Evolutionary conservation across 495 filamentous ascomycete genomes (phyloP).

Genomic region (Extremus antarcticus): DNA sequence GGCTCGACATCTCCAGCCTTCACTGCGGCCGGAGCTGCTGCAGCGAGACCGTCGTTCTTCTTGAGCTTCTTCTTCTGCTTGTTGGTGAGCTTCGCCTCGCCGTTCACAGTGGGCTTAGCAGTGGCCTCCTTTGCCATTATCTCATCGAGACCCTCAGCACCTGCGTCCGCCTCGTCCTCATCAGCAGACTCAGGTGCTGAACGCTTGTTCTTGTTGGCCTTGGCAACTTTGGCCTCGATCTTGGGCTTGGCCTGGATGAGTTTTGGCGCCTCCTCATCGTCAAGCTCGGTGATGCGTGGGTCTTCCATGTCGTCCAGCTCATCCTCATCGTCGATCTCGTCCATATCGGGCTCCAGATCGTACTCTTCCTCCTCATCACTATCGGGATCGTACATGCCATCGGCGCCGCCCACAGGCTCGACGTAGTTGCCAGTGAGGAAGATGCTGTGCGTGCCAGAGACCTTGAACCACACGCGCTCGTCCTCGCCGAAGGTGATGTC

Average conservation of each 20-base stretch:
- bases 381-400: conserved; percentile 46
- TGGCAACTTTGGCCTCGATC: conserved; percentile 31
- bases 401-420: conserved; percentile 40
- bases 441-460: conserved; percentile 77
- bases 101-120: conserved; percentile 40
- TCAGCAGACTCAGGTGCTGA: conserved; percentile 49
- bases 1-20: conserved; percentile 45
- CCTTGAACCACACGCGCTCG: conserved; percentile 83
- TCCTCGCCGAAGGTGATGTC: conserved; percentile 79
- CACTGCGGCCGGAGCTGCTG: conserved; percentile 48
- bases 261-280: conserved; percentile 69
- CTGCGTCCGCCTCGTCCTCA: conserved; percentile 43
- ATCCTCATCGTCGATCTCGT: conserved; percentile 54
- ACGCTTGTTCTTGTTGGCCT: conserved; percentile 69
- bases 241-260: conserved; percentile 49
- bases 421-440: conserved; percentile 95
- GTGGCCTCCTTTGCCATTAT: conserved; percentile 63
- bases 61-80: conserved; percentile 92
- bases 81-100: conserved; percentile 64
- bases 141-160: conserved; percentile 44
- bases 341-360: conserved; percentile 70
- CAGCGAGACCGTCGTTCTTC: conserved; percentile 70
- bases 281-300: conserved; percentile 74
- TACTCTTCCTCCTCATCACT: conserved; percentile 65
- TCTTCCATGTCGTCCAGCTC: conserved; percentile 72